These are phyloP conservation scores for Epichloe brachyelytri DNA, from an alignment of 2,329 filamentous ascomycete genomes.

Conservation along the genomic window DNA sequence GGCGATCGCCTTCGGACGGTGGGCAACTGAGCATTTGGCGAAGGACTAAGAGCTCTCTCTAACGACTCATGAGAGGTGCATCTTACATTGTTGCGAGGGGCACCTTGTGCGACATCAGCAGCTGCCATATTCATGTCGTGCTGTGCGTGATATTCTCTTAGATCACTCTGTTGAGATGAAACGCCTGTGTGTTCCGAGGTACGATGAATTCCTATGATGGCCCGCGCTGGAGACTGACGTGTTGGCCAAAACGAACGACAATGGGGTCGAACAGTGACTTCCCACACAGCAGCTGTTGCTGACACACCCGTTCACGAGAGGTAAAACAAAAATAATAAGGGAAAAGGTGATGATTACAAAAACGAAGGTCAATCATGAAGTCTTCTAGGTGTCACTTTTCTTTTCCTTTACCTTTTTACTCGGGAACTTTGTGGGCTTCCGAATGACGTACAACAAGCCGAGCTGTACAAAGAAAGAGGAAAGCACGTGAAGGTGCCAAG, in stretches of 20 bases:
- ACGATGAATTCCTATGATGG: no score
- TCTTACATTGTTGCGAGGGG: neutral
- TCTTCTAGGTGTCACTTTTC: neutral
- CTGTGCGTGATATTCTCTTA: neutral
- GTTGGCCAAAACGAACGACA: neutral
- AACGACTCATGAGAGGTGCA: neutral
- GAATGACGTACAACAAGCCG: neutral
- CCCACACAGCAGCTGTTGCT: neutral
- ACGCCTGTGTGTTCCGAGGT: neutral
- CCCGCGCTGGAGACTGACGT: neutral
- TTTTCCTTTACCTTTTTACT: neutral
- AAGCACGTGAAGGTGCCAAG: neutral
- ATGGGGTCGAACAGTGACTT: no score
- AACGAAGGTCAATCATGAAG: no score
- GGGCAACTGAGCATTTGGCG: no score
- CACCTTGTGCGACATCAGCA: neutral
- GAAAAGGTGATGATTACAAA: no score
- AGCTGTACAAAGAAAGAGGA: neutral
- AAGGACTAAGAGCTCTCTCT: no score
- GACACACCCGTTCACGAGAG: neutral
- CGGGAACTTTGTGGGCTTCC: no score
- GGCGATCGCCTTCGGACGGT: no score
- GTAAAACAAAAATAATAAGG: no score
- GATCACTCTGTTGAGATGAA: neutral
- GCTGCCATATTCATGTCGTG: constrained; percentile 1